phyloP scores from a whole-genome alignment of 1,139 yeast species.

The Yamadazyma buinensis region DNA sequence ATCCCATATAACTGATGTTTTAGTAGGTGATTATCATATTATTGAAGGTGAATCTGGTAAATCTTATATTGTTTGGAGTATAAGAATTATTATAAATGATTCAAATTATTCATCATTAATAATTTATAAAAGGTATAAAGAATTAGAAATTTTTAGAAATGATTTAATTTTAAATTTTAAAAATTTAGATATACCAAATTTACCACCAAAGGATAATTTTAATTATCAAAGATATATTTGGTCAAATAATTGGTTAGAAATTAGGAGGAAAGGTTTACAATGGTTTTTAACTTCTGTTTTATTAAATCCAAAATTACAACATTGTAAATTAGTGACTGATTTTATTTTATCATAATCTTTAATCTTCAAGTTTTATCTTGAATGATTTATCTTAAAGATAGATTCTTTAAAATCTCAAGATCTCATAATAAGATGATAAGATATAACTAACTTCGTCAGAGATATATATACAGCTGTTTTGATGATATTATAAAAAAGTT shows the following conservation, averaged over 20 bases:
- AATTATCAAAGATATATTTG: slow-evolving; percentile 47
- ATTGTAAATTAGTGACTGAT: slow-evolving; percentile 42
- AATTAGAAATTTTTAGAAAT: slow-evolving; percentile 50
- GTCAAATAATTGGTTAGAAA: slow-evolving; percentile 49
- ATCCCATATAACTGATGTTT: slow-evolving; percentile 34
- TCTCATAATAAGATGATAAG: too few species aligned
- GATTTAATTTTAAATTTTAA: slow-evolving; percentile 34
- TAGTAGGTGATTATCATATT: slow-evolving; percentile 37
- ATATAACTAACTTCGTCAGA: too few species aligned
- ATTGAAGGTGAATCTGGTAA: slow-evolving; percentile 36
- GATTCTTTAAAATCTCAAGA: not conserved
- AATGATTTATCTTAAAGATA: too few species aligned
- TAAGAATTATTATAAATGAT: slow-evolving; percentile 41
- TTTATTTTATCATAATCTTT: slow-evolving; percentile 34
- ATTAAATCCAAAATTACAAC: slow-evolving; percentile 58
- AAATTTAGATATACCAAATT: slow-evolving; percentile 47
- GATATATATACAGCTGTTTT: too few species aligned
- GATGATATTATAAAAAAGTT: too few species aligned
- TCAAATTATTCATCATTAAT: slow-evolving; percentile 45
- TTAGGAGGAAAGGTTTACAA: slow-evolving; percentile 65
- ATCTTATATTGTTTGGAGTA: slow-evolving; percentile 47
- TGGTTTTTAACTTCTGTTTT: slow-evolving; percentile 68
- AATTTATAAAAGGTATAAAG: slow-evolving; percentile 61
- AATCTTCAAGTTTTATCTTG: too few species aligned
- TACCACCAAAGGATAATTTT: slow-evolving; percentile 63